Evolutionary conservation across 2,329 filamentous ascomycete genomes (phyloP).

Genomic region (Microcera coccophila): DNA sequence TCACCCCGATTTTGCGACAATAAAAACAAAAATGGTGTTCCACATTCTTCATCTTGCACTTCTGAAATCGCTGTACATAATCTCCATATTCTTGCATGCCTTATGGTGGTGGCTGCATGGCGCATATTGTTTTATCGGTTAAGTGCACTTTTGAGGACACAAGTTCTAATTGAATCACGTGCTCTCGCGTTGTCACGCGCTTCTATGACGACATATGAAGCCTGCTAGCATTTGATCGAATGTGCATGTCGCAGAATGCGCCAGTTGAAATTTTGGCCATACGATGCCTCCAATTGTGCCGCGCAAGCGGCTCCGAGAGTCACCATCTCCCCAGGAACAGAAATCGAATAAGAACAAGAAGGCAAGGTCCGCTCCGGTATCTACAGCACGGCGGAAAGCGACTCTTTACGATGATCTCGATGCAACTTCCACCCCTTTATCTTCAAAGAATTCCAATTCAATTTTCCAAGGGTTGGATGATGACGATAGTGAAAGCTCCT

Average conservation of each 20-base stretch:
- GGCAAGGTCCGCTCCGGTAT: slow-evolving; percentile 16
- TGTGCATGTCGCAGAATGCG: slow-evolving; percentile 13
- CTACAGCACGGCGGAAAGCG: slow-evolving; percentile 41
- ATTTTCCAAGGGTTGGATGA: slow-evolving; percentile 43
- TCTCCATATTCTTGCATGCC: no score
- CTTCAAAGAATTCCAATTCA: slow-evolving; percentile 41
- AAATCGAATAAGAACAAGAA: slow-evolving; percentile 27
- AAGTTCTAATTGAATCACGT: slow-evolving; percentile 15
- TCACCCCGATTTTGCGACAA: no score
- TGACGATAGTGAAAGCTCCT: slow-evolving; percentile 39
- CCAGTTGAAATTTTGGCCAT: slow-evolving; percentile 1
- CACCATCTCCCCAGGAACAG: slow-evolving; percentile 33
- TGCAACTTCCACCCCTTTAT: slow-evolving; percentile 42
- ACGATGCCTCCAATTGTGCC: slow-evolving; percentile 65
- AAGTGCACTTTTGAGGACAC: background rate
- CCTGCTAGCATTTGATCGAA: background rate
- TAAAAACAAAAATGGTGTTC: no score
- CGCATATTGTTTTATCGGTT: no score
- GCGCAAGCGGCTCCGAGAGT: slow-evolving; percentile 59
- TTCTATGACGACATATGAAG: slow-evolving; percentile 10
- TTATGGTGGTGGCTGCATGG: no score
- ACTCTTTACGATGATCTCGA: slow-evolving; percentile 62
- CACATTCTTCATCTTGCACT: no score
- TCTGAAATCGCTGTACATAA: no score
- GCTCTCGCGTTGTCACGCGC: slow-evolving; percentile 16